Conservation (phyloP, 2,329 filamentous ascomycete genomes). For the Balansia obtecta region DNA sequence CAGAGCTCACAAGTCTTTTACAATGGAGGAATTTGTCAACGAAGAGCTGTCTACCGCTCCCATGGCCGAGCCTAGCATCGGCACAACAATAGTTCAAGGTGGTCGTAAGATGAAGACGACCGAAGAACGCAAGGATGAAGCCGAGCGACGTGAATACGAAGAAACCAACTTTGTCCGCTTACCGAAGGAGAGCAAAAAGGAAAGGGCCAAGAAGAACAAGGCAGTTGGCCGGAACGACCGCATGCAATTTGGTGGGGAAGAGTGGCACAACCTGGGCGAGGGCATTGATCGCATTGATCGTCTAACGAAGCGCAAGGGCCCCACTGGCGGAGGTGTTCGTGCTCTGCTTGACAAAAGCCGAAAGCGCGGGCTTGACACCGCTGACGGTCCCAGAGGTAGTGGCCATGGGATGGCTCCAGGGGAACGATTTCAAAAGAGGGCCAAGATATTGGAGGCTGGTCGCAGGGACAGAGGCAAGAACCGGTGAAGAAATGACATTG, state of each 20-base stretch:
- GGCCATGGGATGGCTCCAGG: constrained; percentile 52
- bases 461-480: constrained; percentile 32
- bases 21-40: constrained; percentile 83
- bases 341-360: constrained; percentile 70
- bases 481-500: constrained; percentile 12
- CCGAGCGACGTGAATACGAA: constrained; percentile 75
- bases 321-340: constrained; percentile 40
- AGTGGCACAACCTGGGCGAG: constrained; percentile 77
- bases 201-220: constrained; percentile 51
- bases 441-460: constrained; percentile 41
- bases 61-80: constrained; percentile 77
- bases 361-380: constrained; percentile 59
- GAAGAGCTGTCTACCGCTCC: constrained; percentile 76
- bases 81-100: constrained; percentile 70
- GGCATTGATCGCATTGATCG: constrained; percentile 78
- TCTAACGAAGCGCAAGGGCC: constrained; percentile 59
- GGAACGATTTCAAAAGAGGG: constrained; percentile 59
- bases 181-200: constrained; percentile 80
- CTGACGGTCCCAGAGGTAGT: constrained; percentile 57
- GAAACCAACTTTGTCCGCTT: constrained; percentile 84
- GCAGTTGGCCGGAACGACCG: constrained; percentile 35
- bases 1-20: constrained; percentile 59
- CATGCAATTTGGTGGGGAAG: constrained; percentile 77
- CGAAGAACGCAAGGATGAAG: constrained; percentile 63
- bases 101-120: constrained; percentile 71